Evolutionary conservation across 179 eudicot genomes (phyloP).

Genomic region (Sideroxylon spinosum): DNA sequence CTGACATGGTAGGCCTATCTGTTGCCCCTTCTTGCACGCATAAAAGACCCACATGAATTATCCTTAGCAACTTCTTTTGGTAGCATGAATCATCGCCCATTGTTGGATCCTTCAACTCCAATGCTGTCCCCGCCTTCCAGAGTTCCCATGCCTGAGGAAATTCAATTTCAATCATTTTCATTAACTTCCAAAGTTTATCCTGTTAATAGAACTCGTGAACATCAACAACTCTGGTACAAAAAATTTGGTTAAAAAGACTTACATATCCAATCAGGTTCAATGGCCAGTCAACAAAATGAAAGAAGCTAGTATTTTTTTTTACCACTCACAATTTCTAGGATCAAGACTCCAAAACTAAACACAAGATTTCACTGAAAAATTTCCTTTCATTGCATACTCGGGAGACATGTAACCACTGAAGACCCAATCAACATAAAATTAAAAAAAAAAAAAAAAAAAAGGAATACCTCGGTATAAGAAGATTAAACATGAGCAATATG

Average conservation of each 20-base stretch:
- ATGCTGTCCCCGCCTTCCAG: constrained; percentile 31
- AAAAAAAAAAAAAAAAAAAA: no score
- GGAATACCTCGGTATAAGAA: background rate
- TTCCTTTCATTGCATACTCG: constrained; percentile 21
- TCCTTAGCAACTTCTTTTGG: constrained; percentile 18
- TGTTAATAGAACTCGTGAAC: no score
- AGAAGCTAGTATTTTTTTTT: constrained; percentile 15
- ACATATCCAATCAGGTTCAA: constrained; percentile 23
- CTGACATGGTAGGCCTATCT: constrained; percentile 33
- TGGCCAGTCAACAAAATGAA: constrained; percentile 13
- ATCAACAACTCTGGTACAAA: background rate
- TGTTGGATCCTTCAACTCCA: constrained; percentile 32
- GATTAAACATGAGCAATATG: background rate
- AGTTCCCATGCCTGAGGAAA: constrained; percentile 42
- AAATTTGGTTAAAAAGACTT: constrained; percentile 1
- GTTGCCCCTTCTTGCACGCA: constrained; percentile 36
- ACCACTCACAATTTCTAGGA: constrained; percentile 21
- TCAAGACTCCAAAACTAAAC: constrained; percentile 22
- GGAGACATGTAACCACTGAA: constrained; percentile 23
- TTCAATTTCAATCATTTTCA: background rate
- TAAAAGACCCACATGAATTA: constrained; percentile 36
- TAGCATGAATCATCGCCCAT: constrained; percentile 11
- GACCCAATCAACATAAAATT: background rate
- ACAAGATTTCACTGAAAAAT: constrained; percentile 20
- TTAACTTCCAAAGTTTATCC: background rate